Evolutionary conservation across 1,139 yeast genomes (phyloP), one percentile per base, ranked within the genome.

Genomic region (Lodderomyces metapsilosis): DNA sequence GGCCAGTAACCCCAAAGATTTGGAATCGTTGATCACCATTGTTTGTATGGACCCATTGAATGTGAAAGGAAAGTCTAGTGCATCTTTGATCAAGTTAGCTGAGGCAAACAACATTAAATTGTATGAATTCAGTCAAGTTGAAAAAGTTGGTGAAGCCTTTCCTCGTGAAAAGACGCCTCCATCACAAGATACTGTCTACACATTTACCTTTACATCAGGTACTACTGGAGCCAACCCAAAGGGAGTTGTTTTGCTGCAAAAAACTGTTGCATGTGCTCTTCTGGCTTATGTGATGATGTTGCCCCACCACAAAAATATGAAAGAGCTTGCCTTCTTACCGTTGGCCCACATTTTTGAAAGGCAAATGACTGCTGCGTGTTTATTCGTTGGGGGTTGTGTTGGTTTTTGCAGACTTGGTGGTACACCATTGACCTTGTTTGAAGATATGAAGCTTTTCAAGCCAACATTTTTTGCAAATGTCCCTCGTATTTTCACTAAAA

Each of bases 401-500:
- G 78, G 75, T 1, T 73, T 69, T 52, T 78, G 79, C 3, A 71
- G 64, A 45, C 51, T 71, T 21, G 68, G 69, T 8, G 71, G 74
- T 25, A 53, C 70, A 32, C 75, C 78, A 8, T 54, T 61, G 34
- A 62, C 74, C 4, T 64, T 83, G 38, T 59, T 82, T 40, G 84
- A 80, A 28, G 88, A 83, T 52, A 68, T 82, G 59, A 68, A 68
- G 47, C 50, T 68, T 17, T 64, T 76, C 52, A 78, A 78, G 55
- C 89, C 89, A 2, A 64, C 71, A 36, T 59, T 62, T 34, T 60
- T 80, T 54, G 61, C 76, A 28, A 71, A 78, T 49, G 92, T 84
- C 24, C 92, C 92, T 3, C 67, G 91, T 47, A 76, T 84, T 5
- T 73, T 74, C 54, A 78, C 83, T 42, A 76, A 82, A 53, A 66